Base-by-base conservation (phyloP, 768 basidiomycete genomes). In the Lactarius psammicola region DNA sequence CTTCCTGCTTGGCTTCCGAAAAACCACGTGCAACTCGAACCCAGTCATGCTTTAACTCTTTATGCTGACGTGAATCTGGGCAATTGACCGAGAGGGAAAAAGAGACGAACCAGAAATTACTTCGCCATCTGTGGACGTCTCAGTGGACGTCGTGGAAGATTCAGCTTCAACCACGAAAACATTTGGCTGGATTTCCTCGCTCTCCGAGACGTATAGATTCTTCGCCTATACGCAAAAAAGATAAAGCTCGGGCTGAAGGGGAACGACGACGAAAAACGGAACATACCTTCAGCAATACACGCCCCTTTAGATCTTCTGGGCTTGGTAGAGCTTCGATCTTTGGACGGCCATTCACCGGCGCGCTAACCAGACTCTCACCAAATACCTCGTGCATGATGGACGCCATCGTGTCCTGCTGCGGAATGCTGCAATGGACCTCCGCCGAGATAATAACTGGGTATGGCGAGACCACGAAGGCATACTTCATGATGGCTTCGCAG, bases 371-470 rank as follows among this genome's bases (percentile, higher is more conserved):
- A 9, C 78, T 76, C 5, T 81, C 78, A 1, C 86, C 86, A 70
- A 90, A 86, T 18, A 81, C 81, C 20, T 84, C 81, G 53, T 74
- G 76, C 85, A 98, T 85, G 71, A 95, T 93, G 2, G 80, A 72
- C 0, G 85, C 94, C 17, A 97, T 80, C 73, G 81, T 80, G 42
- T 90, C 89, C 74, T 98, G 95, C 73, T 95, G 92, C 31, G 80
- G 76, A 18, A 93, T 64, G 0, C 84, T 80, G 74, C 94, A 96
- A 72, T 96, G 95, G 1, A 95, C 84, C 77, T 98, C 95, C 15
- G 94, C 92, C 2, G 94, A 95, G 62, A 98, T 89, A 72, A 98
- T 86, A 73, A 98, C 80, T 1, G 95, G 95, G 72, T 94, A 97
- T 0, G 92, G 92, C 1, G 93, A 95, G 0, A 90, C 84, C 49